Evolutionary conservation across 1,284 basidiomycete species (phyloP), one percentile per base, ranked within the genome.

Genomic region (Tilletia indica): DNA sequence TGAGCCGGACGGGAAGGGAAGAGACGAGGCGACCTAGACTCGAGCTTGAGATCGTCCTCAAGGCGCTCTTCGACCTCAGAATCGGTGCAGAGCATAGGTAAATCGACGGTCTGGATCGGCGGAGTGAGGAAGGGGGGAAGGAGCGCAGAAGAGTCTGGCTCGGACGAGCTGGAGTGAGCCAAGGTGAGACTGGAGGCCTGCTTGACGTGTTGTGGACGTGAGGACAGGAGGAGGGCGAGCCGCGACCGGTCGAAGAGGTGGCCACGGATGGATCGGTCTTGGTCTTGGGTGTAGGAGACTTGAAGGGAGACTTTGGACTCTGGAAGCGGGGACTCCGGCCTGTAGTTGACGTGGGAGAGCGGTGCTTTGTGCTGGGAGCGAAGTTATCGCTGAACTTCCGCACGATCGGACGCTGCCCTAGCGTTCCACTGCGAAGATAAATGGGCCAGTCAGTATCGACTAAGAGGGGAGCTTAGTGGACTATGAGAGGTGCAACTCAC

Each of bases 161-260:
- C 36, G 11, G 34, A 39, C 19, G 12, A 19, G 19, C 36, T 39
- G 16, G 61, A 5, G 34, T 19, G 36, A 14, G 61, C 34, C 8
- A 21, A n/a, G 12, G 36, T 34, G 34, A 39, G 31, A 12, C 31
- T 34, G 31, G 61, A n/a, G 19, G 34, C 36, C 34, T n/a, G 34
- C 19, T 42, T 38, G 12, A 9, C 14, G 36, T 36, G 31, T 19
- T 8, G 4, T 3, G 61, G 61, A 19, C 61, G 61, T 16, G 61
- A 64, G 9, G 61, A 64, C 4, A 64, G 14, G 31, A 64, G 61
- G 34, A 64, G 16, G 38, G 61, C 31, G 61, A 64, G 19, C 61
- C 61, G 8, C 61, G 61, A 39, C 61, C 61, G 34, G 61, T 64
- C 34, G 61, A 64, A 3, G 61, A 64, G n/a, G n/a, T 14, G 19